A percentile compares a stretch with the other conserved stretches of the same genome.
Conservation (phyloP, 306 rosid species). For the Quillaja saponaria region DNA sequence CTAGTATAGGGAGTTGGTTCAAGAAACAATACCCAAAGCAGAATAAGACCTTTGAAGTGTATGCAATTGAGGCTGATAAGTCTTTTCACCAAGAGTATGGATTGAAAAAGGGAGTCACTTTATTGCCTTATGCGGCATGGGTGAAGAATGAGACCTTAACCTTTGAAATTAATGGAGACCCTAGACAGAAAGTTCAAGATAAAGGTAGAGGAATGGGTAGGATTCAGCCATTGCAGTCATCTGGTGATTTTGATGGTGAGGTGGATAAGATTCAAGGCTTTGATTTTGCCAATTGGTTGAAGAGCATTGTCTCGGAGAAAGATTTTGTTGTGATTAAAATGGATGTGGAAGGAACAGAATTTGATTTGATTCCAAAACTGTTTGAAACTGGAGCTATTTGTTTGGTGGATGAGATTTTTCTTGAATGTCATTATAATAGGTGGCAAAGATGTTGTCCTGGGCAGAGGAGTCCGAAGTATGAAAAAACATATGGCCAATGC, state of each 20-base stretch:
- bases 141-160: constrained; percentile 81
- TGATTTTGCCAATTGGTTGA: constrained; percentile 84
- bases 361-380: constrained; percentile 81
- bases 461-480: constrained; percentile 82
- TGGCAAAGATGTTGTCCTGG: constrained; percentile 99
- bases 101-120: constrained; percentile 64
- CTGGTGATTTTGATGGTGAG: constrained; percentile 50
- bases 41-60: constrained; percentile 86
- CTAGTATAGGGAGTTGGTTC: constrained; percentile 97
- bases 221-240: constrained; percentile 61
- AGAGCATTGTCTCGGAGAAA: constrained; percentile 60
- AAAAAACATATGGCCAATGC: constrained; percentile 81
- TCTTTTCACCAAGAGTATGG: constrained; percentile 76
- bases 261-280: constrained; percentile 83
- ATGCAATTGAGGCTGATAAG: constrained; percentile 88
- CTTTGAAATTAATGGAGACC: constrained; percentile 78
- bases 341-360: constrained; percentile 98
- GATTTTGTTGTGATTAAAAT: constrained; percentile 98
- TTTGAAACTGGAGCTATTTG: constrained; percentile 89
- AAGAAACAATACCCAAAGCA: constrained; percentile 95
- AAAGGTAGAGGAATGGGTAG: constrained; percentile 97
- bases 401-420: constrained; percentile 87
- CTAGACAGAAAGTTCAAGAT: constrained; percentile 62
- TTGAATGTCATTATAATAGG: constrained; percentile 92
- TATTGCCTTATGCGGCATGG: constrained; percentile 94